Evolutionary conservation across 2,329 filamentous ascomycete genomes (phyloP).

Genomic region (Botrytis hyacinthi): DNA sequence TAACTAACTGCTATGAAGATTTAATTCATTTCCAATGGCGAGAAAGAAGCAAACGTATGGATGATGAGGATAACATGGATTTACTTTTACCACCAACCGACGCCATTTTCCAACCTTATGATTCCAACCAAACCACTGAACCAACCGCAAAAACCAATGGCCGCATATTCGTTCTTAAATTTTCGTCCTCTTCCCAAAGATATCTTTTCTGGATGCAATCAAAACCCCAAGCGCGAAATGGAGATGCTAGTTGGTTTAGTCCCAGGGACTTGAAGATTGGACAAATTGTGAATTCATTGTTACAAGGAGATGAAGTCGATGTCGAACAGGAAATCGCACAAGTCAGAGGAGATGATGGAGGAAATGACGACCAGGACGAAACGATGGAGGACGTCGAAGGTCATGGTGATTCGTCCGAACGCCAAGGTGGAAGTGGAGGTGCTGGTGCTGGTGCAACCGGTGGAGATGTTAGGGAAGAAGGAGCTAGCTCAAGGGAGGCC

Average conservation of each 20-base stretch:
- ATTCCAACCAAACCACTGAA: slow-evolving; percentile 62
- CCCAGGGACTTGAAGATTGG: slow-evolving; percentile 83
- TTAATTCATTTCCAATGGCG: slow-evolving; percentile 98
- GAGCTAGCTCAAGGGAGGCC: slow-evolving; percentile 82
- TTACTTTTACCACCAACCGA: slow-evolving; percentile 92
- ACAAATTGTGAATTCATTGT: slow-evolving; percentile 76
- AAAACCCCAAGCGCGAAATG: slow-evolving; percentile 70
- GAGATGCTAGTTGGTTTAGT: slow-evolving; percentile 76
- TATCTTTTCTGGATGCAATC: slow-evolving; percentile 97
- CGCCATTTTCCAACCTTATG: slow-evolving; percentile 81
- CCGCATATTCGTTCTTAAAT: slow-evolving; percentile 90
- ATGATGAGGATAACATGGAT: slow-evolving; percentile 73
- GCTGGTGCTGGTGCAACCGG: slow-evolving; percentile 85
- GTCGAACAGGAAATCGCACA: slow-evolving; percentile 69
- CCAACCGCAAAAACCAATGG: slow-evolving; percentile 71
- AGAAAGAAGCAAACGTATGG: slow-evolving; percentile 66
- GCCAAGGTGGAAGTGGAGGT: slow-evolving; percentile 68
- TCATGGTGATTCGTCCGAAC: slow-evolving; percentile 56
- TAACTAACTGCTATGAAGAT: slow-evolving; percentile 50
- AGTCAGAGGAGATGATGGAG: slow-evolving; percentile 52
- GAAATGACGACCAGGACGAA: slow-evolving; percentile 66
- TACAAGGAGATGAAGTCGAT: slow-evolving; percentile 88
- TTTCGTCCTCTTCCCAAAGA: slow-evolving; percentile 85
- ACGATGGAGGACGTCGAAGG: slow-evolving; percentile 77
- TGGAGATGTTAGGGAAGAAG: slow-evolving; percentile 88